Conservation (phyloP, 495 filamentous ascomycete species). For the Aspergillus diversus region DNA sequence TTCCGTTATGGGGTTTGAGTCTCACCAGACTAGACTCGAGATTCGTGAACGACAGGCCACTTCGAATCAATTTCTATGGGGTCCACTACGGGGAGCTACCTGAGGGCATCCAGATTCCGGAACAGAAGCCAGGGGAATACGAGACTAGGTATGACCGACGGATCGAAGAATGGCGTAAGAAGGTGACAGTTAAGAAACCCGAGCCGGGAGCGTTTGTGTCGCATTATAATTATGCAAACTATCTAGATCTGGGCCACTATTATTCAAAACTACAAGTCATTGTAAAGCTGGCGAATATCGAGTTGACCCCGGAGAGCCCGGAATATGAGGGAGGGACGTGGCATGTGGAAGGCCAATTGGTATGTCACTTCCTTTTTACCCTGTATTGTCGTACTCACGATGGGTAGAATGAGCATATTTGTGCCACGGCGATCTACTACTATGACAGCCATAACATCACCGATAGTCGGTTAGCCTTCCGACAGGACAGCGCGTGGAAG, state of each 20-base stretch:
- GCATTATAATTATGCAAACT: too few relatives aligned
- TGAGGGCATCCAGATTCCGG: too few relatives aligned
- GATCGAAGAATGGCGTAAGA: not conserved
- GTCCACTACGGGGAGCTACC: too few relatives aligned
- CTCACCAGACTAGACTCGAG: too few relatives aligned
- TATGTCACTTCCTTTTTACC: not conserved
- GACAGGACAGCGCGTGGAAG: not conserved
- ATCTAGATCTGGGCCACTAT: too few relatives aligned
- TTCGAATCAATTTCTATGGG: too few relatives aligned
- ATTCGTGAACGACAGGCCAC: too few relatives aligned
- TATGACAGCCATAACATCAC: not conserved
- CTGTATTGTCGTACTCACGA: not conserved
- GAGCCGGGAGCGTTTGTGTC: not conserved
- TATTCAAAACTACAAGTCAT: not conserved
- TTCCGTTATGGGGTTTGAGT: not conserved
- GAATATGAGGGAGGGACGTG: not conserved
- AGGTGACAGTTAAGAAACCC: not conserved
- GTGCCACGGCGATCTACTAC: not conserved
- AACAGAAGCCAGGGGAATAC: not conserved
- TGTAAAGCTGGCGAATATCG: not conserved
- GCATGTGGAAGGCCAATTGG: not conserved
- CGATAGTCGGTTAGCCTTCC: not conserved
- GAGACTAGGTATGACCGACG: not conserved
- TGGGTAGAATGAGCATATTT: not conserved
- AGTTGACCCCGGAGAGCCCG: not conserved